phyloP scores from a whole-genome alignment of 2,329 filamentous ascomycete species.

The Waltergamsia citrina region DNA sequence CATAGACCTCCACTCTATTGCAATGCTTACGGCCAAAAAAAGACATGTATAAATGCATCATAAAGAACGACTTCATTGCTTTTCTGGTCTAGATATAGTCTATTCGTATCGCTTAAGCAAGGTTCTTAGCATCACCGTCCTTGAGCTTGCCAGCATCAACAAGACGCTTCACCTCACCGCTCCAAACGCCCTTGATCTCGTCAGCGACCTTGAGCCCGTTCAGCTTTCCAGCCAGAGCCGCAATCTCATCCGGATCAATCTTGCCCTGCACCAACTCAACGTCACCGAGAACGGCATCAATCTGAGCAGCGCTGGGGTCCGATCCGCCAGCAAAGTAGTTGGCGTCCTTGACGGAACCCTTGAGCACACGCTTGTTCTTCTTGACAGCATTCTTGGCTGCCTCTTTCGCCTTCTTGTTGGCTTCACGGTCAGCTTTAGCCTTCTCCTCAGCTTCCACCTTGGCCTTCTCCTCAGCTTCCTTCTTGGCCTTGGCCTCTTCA shows the following conservation, averaged over 20 bases:
- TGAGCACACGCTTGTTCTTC: conserved; percentile 99
- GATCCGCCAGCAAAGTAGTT: conserved; percentile 83
- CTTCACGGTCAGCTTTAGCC: conserved; percentile 75
- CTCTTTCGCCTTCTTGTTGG: conserved; percentile 93
- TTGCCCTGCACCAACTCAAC: conserved; percentile 81
- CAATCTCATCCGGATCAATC: conserved; percentile 86
- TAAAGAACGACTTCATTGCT: neutral
- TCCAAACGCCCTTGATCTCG: conserved; percentile 81
- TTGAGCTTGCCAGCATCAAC: conserved; percentile 78
- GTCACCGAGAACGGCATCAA: conserved; percentile 76
- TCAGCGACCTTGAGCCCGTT: conserved; percentile 67
- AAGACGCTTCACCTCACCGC: conserved; percentile 67
- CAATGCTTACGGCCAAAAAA: no score
- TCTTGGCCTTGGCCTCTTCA: conserved; percentile 76
- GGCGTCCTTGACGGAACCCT: conserved; percentile 88
- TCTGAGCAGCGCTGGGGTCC: conserved; percentile 63
- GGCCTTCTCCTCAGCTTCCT: conserved; percentile 72
- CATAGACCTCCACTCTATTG: no score
- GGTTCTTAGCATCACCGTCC: conserved; percentile 67
- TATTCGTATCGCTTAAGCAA: conserved; percentile 41
- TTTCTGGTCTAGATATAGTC: neutral
- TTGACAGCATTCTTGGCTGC: conserved; percentile 97
- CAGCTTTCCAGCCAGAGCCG: conserved; percentile 71
- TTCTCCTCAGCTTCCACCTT: conserved; percentile 78
- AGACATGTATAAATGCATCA: neutral